Evolutionary conservation across 2,329 filamentous ascomycete species (phyloP), one percentile per base, ranked within the genome.

Genomic region (Phyllosticta capitalensis): DNA sequence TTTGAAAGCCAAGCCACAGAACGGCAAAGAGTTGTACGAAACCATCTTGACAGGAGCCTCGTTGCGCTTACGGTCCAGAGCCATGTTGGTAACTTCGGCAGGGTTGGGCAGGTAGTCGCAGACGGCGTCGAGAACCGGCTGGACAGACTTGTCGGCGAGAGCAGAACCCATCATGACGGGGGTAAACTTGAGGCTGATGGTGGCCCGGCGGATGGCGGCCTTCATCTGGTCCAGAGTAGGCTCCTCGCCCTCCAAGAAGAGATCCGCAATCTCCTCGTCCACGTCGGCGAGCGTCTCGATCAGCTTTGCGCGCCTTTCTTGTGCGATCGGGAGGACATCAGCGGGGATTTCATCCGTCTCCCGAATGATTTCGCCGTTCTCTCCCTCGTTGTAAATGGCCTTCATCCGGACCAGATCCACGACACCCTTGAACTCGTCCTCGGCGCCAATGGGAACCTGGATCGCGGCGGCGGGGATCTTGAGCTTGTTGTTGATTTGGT

Each of bases 131-230:
- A 99, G 84, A 87, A 99, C 95, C 52, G 92, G 91, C 75, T 99
- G 94, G 33, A 99, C 85, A 60, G 86, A 89, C 79, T 95, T 97
- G 76, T 99, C 90, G 55, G 90, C 94, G 51, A 99, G 80, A 14
- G 94, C 94, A 67, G 92, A 94, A 59, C 94, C 94, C 90, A 99
- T 96, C 72, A 97, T 81, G 52, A 99, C 94, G 4, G 94, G 92
- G 0, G 89, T 89, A 75, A 99, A 99, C 75, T 94, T 94, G 66
- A 90, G 81, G 2, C 80, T 78, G 65, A 95, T 90, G n/a, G 94
- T 99, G 0, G 92, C 85, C 62, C 94, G 82, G 65, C 94, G 88
- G 68, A 99, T 94, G 17, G 94, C 94, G 58, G 85, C 88, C 78
- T 92, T 95, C 74, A 99, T 89, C 77, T 99, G 91, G 55, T 84